Conservation (phyloP, 1,284 basidiomycete species). For the Phlebopus sp. region DNA sequence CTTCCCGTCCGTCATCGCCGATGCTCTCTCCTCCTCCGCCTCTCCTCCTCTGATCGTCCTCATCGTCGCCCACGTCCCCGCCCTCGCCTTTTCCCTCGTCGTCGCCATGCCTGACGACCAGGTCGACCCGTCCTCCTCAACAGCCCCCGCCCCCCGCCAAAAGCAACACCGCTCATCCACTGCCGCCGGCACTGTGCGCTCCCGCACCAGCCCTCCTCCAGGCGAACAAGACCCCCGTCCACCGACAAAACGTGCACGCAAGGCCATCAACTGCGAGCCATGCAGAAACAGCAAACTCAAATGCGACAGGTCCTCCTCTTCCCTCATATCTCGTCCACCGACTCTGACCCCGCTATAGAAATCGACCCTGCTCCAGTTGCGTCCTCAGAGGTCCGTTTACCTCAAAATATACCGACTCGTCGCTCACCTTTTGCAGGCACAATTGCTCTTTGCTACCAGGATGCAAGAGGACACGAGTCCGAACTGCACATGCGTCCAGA, state of each 20-base stretch:
- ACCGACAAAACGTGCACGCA: slow-evolving; percentile 73
- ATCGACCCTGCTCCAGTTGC: slow-evolving; percentile 79
- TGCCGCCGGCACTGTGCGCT: slow-evolving; percentile 43
- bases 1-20: background rate
- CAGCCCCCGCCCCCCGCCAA: slow-evolving; percentile 39
- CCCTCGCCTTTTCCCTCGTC: slow-evolving; percentile 6
- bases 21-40: background rate
- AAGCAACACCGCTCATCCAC: slow-evolving; percentile 37
- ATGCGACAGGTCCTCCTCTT: slow-evolving; percentile 64
- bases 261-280: slow-evolving; percentile 82
- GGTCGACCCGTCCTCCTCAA: slow-evolving; percentile 34
- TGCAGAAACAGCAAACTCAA: slow-evolving; percentile 82
- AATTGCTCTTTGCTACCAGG: slow-evolving; percentile 72
- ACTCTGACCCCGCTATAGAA: slow-evolving; percentile 43
- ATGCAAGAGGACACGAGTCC: slow-evolving; percentile 54
- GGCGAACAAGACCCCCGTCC: slow-evolving; percentile 50
- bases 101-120: slow-evolving; percentile 47
- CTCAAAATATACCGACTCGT: background rate
- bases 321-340: slow-evolving; percentile 13
- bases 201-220: slow-evolving; percentile 45
- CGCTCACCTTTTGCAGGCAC: slow-evolving; percentile 47
- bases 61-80: slow-evolving; percentile 1
- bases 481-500: slow-evolving; percentile 50
- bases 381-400: slow-evolving; percentile 60
- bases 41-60: background rate